Evolutionary conservation across 352 stramenopile species (phyloP).

Genomic region (Phytophthora constricta): DNA sequence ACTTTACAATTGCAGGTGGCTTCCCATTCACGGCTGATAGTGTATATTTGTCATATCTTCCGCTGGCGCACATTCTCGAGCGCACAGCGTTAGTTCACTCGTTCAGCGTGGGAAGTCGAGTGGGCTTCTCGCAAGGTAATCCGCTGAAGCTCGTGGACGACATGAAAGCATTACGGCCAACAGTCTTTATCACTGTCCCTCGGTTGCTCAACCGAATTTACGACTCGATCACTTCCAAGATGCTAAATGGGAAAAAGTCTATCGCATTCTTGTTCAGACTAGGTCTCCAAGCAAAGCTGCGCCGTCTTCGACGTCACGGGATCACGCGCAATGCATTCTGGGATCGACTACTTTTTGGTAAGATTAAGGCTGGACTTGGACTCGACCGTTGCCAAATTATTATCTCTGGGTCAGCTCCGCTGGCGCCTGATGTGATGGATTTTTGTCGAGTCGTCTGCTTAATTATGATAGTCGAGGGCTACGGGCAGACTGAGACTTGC

Average conservation of each 20-base stretch:
- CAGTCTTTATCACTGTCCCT: conserved; percentile 93
- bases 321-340: conserved; percentile 79
- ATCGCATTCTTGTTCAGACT: conserved; percentile 90
- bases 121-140: conserved; percentile 95
- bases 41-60: conserved; percentile 96
- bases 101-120: conserved; percentile 74
- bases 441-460: conserved; percentile 95
- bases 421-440: conserved; percentile 92
- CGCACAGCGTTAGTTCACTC: conserved; percentile 61
- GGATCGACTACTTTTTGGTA: conserved; percentile 95
- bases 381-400: conserved; percentile 88
- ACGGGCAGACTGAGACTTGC: conserved; percentile 96
- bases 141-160: conserved; percentile 93
- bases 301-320: conserved; percentile 70
- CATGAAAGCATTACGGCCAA: conserved; percentile 90
- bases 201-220: conserved; percentile 97
- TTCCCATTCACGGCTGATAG: conserved; percentile 56
- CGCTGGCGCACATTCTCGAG: conserved; percentile 97
- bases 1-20: conserved; percentile 38
- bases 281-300: conserved; percentile 60
- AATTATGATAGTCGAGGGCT: conserved; percentile 91
- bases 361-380: conserved; percentile 92
- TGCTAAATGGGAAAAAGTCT: conserved; percentile 57
- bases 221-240: conserved; percentile 90
- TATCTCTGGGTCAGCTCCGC: conserved; percentile 94